Percentiles rank a stretch among this genome's conserved stretches.
Evolutionary conservation across 2,329 filamentous ascomycete species (phyloP).

Genomic region (Xylaria multiplex): DNA sequence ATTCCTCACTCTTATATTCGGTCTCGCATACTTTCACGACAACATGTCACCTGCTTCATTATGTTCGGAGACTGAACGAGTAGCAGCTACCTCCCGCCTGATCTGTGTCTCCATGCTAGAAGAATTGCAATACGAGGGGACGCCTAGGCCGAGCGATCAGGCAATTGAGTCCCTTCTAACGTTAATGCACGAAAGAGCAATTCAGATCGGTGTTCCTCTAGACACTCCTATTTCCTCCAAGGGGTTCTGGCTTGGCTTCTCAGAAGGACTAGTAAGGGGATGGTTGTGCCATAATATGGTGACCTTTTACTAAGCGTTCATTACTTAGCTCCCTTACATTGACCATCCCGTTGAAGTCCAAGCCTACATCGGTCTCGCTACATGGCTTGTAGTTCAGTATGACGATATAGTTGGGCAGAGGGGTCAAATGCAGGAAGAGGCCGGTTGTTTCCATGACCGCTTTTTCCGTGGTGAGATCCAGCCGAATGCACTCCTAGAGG

Average conservation of each 20-base stretch:
- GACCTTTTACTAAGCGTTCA: neutral
- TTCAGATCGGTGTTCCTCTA: neutral
- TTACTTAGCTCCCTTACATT: neutral
- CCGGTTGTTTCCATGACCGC: conserved; percentile 6
- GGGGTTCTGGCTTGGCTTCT: neutral
- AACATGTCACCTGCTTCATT: too few species aligned
- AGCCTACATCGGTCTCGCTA: conserved; percentile 10
- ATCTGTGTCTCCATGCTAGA: neutral
- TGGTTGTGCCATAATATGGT: neutral
- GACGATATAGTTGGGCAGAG: conserved; percentile 17
- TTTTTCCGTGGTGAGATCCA: conserved; percentile 14
- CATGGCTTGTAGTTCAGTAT: conserved; percentile 9
- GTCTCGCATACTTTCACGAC: too few species aligned
- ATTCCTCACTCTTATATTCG: too few species aligned
- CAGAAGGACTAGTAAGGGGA: neutral
- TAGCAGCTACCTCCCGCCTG: neutral
- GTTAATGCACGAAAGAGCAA: neutral
- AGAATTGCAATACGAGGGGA: neutral
- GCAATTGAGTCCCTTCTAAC: neutral
- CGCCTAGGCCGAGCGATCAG: neutral
- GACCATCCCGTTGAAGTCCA: neutral
- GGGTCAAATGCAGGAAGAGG: conserved; percentile 12
- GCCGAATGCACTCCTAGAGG: conserved; percentile 4
- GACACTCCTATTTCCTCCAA: neutral
- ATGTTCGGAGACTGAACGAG: neutral